Percentiles rank a stretch among this genome's conserved stretches.
Conservation (phyloP, 1,139 yeast species). For the Lodderomyces metapsilosis region DNA sequence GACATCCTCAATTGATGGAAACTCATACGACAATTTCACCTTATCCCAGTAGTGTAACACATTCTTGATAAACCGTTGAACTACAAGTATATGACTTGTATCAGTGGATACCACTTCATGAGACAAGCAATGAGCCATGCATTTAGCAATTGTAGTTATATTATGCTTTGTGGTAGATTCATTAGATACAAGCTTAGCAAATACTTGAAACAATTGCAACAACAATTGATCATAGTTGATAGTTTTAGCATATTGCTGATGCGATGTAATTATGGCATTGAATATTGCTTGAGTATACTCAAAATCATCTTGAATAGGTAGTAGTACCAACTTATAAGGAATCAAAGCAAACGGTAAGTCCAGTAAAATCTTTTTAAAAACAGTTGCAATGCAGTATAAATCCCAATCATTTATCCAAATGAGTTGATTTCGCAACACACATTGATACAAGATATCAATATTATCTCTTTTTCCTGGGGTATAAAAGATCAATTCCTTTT, state of each 20-base stretch:
- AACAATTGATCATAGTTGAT: constrained; percentile 25
- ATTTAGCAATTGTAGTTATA: constrained; percentile 43
- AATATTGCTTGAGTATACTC: constrained; percentile 38
- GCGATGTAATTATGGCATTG: constrained; percentile 10
- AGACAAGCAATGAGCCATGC: constrained; percentile 51
- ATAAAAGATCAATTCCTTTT: constrained; percentile 51
- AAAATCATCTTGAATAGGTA: constrained; percentile 50
- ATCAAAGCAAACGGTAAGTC: constrained; percentile 47
- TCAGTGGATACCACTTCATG: constrained; percentile 48
- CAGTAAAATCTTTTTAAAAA: constrained; percentile 47
- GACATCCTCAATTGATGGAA: constrained; percentile 21
- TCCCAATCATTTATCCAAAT: constrained; percentile 66
- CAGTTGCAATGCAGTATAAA: constrained; percentile 54
- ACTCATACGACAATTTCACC: constrained; percentile 16
- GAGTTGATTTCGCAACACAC: constrained; percentile 54
- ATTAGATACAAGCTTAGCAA: constrained; percentile 31
- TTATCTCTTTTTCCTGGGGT: constrained; percentile 57
- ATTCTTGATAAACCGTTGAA: constrained; percentile 50
- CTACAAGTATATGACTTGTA: constrained; percentile 46
- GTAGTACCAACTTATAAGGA: constrained; percentile 37
- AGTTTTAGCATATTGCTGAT: constrained; percentile 11
- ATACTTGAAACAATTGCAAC: constrained; percentile 41
- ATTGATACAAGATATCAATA: constrained; percentile 49
- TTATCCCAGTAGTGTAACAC: constrained; percentile 44
- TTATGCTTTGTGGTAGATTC: constrained; percentile 44